Base-by-base conservation (phyloP, 768 basidiomycete genomes). In the Sporobolomyces phaffii region DNA sequence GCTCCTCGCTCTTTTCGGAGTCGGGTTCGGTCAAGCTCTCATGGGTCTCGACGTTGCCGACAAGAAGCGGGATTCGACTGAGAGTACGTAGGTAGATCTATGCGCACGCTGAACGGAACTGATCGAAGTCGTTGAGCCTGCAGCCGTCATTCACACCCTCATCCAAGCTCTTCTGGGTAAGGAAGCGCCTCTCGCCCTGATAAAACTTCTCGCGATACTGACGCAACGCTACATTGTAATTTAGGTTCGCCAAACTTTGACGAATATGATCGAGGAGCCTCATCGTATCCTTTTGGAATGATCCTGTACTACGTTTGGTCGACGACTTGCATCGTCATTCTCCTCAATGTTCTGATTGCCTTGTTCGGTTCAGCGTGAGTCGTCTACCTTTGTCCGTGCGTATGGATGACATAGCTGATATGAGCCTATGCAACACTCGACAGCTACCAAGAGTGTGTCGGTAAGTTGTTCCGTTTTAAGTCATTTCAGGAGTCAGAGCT, bases 341-440 rank as follows among this genome's bases (percentile, higher is more conserved):
- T 81, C n/a, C 77, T 81, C 72, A 81, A 81, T 70, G 77, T 81
- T 61, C 73, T 81, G 40, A 78, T 81, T 41, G 80, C 80, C 13
- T 64, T 81, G 62, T 80, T 80, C 63, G 77, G 77, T 24, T 78
- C 78, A 40, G 76, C 76, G 36, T 78, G 26, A 56, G 54, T 43
- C 24, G 22, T 45, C n/a, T n/a, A n/a, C n/a, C 76, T 47, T 75
- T 10, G 14, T 24, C 10, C 45, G 52, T 53, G 40, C 50, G 41
- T 52, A 3, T 2, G 2, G 33, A 2, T 36, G 24, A 24, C 24
- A 38, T 34, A 34, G 17, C 52, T 38, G 52, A 26, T 9, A 17
- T 45, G 44, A 45, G 18, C 44, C 20, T 7, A 20, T 17, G 11
- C n/a, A 20, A 45, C 44, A 17, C 8, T 22, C 44, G 44, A 31